Evolutionary conservation across 306 rosid genomes (phyloP), one percentile per base, ranked within the genome.

Genomic region (Sesbania bispinosa): DNA sequence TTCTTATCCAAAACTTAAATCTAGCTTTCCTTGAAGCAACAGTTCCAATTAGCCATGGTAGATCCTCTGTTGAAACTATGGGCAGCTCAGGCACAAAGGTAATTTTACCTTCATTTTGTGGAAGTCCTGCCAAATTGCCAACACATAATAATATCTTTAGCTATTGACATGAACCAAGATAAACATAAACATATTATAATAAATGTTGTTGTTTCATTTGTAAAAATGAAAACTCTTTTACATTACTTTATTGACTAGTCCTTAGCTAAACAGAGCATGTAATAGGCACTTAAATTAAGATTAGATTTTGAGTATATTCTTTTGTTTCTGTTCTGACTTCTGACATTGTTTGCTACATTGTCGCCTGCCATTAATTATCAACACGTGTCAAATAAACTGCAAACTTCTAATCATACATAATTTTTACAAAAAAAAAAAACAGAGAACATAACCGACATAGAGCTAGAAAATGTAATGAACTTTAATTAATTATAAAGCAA

Each of bases 41-140:
- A 2, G 84, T 87, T 76, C 98, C 98, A 26, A 93, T 82, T 6
- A 90, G 83, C 98, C 98, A 93, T 13, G 98, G 98, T 0, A 90
- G 86, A 74, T 86, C 95, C 18, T 86, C 88, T 0, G 82, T 82
- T 4, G 86, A 85, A 27, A 88, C 13, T 19, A 59, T 14, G 0
- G 92, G 97, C 11, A 83, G 51, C 54, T 77, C 76, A 6, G 92
- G 87, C 52, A 76, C 38, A 61, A 54, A 59, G 41, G 52, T 27
- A 50, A 80, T 30, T 5, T 80, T 61, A 23, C 89, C 80, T 13
- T 13, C 20, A 6, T 71, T 73, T 50, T 84, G 71, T 29, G 98
- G 92, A 62, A 82, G 50, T 61, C 98, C 98, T 92, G 84, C 61
- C 55, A 83, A 51, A 30, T n/a, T n/a, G n/a, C 30, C 20, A 35